Conservation (phyloP, 257 asterid species). For the Solanum neorickii region DNA sequence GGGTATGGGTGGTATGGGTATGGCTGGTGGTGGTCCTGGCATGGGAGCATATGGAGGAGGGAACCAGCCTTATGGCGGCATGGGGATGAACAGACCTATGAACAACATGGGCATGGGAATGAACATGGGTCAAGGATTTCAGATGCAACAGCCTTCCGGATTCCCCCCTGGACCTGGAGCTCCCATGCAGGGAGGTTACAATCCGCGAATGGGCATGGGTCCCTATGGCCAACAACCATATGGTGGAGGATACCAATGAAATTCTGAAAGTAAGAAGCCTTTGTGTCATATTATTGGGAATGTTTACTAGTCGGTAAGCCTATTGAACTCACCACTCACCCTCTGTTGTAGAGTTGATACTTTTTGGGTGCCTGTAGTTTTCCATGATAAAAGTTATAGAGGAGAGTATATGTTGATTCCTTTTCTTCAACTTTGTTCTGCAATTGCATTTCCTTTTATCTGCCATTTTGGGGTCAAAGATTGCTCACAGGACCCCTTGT, state of each 20-base stretch:
- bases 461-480: not conserved
- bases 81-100: conserved; percentile 10
- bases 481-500: not conserved
- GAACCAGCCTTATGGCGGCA: conserved; percentile 24
- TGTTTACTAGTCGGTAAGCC: not conserved
- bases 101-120: conserved; percentile 25
- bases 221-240: conserved; percentile 64
- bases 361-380: not conserved
- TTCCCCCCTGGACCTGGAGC: conserved; percentile 39
- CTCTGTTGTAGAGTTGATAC: not conserved
- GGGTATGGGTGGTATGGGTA: conserved; percentile 39
- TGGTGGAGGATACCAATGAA: conserved; percentile 74
- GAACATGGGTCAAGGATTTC: conserved; percentile 11
- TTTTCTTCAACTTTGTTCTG: not conserved
- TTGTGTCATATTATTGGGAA: not conserved
- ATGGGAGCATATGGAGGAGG: conserved; percentile 16
- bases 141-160: conserved; percentile 27
- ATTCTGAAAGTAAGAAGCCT: not conserved
- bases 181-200: conserved; percentile 51
- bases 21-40: conserved; percentile 17
- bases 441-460: not conserved
- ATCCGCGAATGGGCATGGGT: conserved; percentile 58
- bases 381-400: not conserved
- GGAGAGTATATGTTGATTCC: not conserved
- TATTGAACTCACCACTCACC: not conserved